A percentile compares a stretch with the other conserved stretches of the same genome.
These are phyloP conservation scores for Heliosperma pusillum DNA, from an alignment of 148 eudicot genomes.

Conservation along the genomic window DNA sequence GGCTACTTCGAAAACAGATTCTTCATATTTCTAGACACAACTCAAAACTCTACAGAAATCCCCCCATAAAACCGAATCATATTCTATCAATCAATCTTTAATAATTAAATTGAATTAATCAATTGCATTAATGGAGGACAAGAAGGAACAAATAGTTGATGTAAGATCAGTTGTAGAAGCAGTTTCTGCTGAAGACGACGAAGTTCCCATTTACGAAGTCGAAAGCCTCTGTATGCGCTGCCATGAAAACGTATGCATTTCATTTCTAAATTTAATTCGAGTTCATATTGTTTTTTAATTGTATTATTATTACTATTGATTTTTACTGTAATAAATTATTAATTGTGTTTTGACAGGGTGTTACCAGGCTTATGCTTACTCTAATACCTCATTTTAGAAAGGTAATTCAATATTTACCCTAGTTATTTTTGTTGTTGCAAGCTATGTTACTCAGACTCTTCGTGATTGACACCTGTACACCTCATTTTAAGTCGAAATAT, in stretches of 20 bases:
- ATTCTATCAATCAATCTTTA: too few species aligned
- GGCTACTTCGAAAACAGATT: too few species aligned
- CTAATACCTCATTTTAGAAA: slow-evolving; percentile 77
- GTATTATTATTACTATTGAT: background rate
- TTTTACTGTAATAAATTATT: background rate
- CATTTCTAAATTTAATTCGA: background rate
- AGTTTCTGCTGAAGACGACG: slow-evolving; percentile 47
- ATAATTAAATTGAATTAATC: background rate
- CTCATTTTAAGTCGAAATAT: too few species aligned
- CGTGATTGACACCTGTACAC: background rate
- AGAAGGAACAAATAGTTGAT: slow-evolving; percentile 43
- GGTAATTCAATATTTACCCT: slow-evolving; percentile 32
- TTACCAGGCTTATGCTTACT: slow-evolving; percentile 71
- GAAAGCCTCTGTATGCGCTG: slow-evolving; percentile 97
- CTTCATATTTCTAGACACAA: too few species aligned
- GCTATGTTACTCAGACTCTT: background rate
- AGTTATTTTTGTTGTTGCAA: background rate
- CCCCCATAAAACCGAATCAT: too few species aligned
- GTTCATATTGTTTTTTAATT: background rate
- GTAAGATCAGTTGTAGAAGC: slow-evolving; percentile 76
- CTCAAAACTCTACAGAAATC: too few species aligned
- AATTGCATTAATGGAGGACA: slow-evolving; percentile 30
- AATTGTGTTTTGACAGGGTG: slow-evolving; percentile 50
- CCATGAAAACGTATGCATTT: slow-evolving; percentile 49
- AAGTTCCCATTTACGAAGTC: slow-evolving; percentile 65